A percentile compares a stretch with the other conserved stretches of the same genome.
phyloP scores from a whole-genome alignment of 1,284 basidiomycete genomes.

The Volvariella surrecta region DNA sequence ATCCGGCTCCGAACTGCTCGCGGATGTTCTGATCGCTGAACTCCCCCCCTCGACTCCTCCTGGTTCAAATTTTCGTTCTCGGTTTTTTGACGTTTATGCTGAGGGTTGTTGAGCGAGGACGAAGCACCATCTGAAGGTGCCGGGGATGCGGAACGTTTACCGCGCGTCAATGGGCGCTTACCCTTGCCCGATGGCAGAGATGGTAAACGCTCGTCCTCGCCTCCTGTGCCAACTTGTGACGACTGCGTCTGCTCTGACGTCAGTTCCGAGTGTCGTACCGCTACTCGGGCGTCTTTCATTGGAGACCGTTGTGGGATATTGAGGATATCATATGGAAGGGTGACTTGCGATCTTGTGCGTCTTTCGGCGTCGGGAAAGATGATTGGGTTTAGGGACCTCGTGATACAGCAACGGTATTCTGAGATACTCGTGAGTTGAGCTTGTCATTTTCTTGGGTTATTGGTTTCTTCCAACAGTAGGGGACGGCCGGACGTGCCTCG shows the following conservation, averaged over 20 bases:
- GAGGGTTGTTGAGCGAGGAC: not conserved
- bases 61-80: slow-evolving; percentile 2
- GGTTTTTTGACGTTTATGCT: slow-evolving; percentile 8
- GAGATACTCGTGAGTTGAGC: too few relatives aligned
- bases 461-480: too few relatives aligned
- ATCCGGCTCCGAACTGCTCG: too few relatives aligned
- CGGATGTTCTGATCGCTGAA: too few relatives aligned
- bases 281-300: slow-evolving; percentile 39
- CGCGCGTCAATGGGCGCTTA: slow-evolving; percentile 8
- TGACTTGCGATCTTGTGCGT: slow-evolving; percentile 44
- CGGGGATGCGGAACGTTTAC: slow-evolving; percentile 35
- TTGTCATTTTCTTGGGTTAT: too few relatives aligned
- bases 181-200: slow-evolving; percentile 17
- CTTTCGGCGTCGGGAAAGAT: slow-evolving; percentile 24
- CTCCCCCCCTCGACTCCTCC: too few relatives aligned
- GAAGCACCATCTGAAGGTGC: slow-evolving; percentile 5
- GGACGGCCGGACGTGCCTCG: too few relatives aligned
- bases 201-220: slow-evolving; percentile 31
- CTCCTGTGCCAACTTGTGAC: slow-evolving; percentile 11
- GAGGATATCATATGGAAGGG: slow-evolving; percentile 33
- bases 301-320: slow-evolving; percentile 37
- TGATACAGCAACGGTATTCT: too few relatives aligned
- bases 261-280: slow-evolving; percentile 15
- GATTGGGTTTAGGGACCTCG: too few relatives aligned
- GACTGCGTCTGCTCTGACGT: not conserved